Percentiles rank a stretch among this genome's conserved stretches.
These are phyloP conservation scores for Schizothecium vesticola DNA, from an alignment of 495 filamentous ascomycete genomes.

Conservation along the genomic window DNA sequence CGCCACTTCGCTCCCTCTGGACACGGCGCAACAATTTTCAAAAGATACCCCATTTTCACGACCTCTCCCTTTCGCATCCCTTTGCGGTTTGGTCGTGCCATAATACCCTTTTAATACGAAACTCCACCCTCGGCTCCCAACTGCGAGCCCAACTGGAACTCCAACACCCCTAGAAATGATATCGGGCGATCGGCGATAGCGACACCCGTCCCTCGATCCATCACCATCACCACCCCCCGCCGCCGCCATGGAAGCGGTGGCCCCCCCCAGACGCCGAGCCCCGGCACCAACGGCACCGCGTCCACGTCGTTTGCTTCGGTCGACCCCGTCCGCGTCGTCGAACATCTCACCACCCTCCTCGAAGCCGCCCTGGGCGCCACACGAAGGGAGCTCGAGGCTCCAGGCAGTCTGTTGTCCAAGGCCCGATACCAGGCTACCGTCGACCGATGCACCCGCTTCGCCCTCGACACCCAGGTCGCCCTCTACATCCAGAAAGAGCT, in stretches of 20 bases:
- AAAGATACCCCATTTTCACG: background rate
- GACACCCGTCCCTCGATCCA: background rate
- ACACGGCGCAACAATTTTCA: background rate
- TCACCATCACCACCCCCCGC: background rate
- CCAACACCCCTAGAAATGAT: constrained; percentile 8
- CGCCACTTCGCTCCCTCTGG: background rate
- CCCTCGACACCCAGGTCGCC: constrained; percentile 76
- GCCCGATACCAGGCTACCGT: constrained; percentile 67
- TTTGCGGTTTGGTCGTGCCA: background rate
- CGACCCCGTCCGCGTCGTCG: constrained; percentile 56
- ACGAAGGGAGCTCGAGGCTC: constrained; percentile 67
- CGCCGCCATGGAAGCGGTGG: constrained; percentile 44
- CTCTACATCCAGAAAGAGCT: constrained; percentile 88
- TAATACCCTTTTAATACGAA: background rate
- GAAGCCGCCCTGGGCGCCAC: constrained; percentile 81
- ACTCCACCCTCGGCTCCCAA: background rate
- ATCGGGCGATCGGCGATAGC: constrained; percentile 11
- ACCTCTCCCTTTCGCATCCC: background rate
- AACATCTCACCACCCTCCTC: constrained; percentile 73
- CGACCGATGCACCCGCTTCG: constrained; percentile 82
- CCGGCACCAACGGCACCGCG: constrained; percentile 39
- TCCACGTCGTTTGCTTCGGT: constrained; percentile 41
- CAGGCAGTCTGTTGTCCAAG: constrained; percentile 76
- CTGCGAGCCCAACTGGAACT: background rate
- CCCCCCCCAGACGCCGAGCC: constrained; percentile 36